Conservation (phyloP, 2,329 filamentous ascomycete species). For the Pseudocercospora vitis region DNA sequence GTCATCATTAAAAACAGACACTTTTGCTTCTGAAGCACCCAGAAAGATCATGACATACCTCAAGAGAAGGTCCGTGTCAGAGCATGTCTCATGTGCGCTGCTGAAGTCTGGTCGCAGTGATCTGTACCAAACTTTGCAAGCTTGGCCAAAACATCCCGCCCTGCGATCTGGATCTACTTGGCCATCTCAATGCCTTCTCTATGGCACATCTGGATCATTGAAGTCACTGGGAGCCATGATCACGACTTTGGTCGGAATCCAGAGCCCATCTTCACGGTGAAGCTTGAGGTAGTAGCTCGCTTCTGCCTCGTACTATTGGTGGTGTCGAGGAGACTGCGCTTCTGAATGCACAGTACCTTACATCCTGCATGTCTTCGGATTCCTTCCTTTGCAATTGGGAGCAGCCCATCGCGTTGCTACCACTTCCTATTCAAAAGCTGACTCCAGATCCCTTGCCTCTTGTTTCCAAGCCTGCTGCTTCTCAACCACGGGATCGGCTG, state of each 20-base stretch:
- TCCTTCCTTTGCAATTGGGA: not conserved
- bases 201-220: slow-evolving; percentile 3
- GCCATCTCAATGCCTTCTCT: not conserved
- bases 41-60: not conserved
- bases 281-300: not conserved
- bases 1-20: no score
- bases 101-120: not conserved
- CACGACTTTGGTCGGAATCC: not conserved
- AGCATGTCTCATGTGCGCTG: not conserved
- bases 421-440: not conserved
- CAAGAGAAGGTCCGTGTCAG: not conserved
- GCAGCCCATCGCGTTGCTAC: not conserved
- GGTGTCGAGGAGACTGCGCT: not conserved
- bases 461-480: not conserved
- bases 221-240: not conserved
- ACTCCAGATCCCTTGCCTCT: not conserved
- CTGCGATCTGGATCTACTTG: not conserved
- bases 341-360: not conserved
- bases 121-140: not conserved
- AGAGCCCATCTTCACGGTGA: not conserved
- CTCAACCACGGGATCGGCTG: not conserved
- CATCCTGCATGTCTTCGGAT: not conserved
- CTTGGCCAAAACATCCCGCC: slow-evolving; percentile 1
- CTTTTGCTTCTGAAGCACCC: no score
- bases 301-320: not conserved